Evolutionary conservation across 1,139 yeast species (phyloP).

Genomic region (Blastobotrys arbuscula): DNA sequence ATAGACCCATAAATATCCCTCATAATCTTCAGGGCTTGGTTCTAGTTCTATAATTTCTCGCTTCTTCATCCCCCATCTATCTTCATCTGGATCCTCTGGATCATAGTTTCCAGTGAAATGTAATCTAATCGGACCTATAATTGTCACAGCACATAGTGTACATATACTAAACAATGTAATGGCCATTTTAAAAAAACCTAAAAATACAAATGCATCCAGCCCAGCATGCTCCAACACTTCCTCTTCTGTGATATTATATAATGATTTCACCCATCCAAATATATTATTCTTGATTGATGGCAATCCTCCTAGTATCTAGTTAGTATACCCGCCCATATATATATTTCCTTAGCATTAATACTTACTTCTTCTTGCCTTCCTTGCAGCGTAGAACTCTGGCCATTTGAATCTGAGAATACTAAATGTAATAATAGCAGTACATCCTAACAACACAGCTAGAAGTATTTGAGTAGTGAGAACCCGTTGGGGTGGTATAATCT

Average conservation of each 20-base stretch:
- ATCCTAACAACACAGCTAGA: conserved; percentile 59
- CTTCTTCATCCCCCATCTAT: not conserved
- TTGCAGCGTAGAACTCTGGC: conserved; percentile 66
- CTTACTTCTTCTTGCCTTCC: conserved; percentile 33
- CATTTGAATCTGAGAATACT: conserved; percentile 58
- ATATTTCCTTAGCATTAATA: not conserved
- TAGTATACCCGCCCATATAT: not conserved
- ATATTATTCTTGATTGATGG: conserved; percentile 45
- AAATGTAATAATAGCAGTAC: conserved; percentile 57
- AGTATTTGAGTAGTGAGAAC: conserved; percentile 32
- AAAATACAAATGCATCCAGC: conserved; percentile 82
- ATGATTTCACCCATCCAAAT: conserved; percentile 74
- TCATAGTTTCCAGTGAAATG: conserved; percentile 66
- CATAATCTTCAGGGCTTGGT: conserved; percentile 33
- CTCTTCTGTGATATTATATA: conserved; percentile 61
- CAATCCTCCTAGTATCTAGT: conserved; percentile 26
- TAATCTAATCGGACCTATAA: conserved; percentile 71
- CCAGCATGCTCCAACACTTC: conserved; percentile 88
- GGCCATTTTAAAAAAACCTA: conserved; percentile 75
- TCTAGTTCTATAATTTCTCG: conserved; percentile 16
- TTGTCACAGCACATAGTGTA: conserved; percentile 55
- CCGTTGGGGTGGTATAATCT: conserved; percentile 16
- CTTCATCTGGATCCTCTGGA: conserved; percentile 36
- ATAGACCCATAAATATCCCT: conserved; percentile 61
- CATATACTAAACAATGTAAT: conserved; percentile 55